Evolutionary conservation across 2,329 filamentous ascomycete genomes (phyloP), one percentile per base, ranked within the genome.

Genomic region (Fusarium robinianum): DNA sequence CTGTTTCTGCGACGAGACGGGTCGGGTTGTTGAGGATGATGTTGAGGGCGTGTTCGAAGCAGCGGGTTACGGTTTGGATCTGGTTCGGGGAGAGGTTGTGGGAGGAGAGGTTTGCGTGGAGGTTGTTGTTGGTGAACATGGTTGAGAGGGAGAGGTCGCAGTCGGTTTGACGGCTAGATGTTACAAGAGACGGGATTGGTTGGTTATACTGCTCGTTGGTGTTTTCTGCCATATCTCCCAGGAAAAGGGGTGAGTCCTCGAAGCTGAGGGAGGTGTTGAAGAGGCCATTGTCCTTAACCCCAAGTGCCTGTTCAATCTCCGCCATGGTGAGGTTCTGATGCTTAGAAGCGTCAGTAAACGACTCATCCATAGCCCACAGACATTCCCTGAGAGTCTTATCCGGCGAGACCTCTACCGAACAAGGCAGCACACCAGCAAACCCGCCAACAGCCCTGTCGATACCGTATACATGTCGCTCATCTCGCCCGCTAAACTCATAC

Each of bases 231-330:
- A n/a, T n/a, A n/a, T n/a, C n/a, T n/a, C n/a, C n/a, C n/a, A n/a
- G n/a, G n/a, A 33, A 40, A 50, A 35, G 12, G 31, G 21, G 2
- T 65, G 71, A 67, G 25, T 77, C 71, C 3, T 73, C 68, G 37
- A 76, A 77, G 4, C 71, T 73, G 4, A 80, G 51, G 35, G 70
- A 77, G 0, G 76, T 78, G 53, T 79, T 80, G 58, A 78, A 80
- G 3, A 80, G 62, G 1, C 59, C 63, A 21, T 68, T 63, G 4
- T 70, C 72, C 42, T 67, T 69, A 3, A 72, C 63, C 2, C 69
- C 66, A 14, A 79, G 63, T 2, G 67, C 69, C 43, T 80, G 73
- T 35, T 77, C 69, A 2, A 79, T 67, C 32, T 74, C 72, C 6
- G 69, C 63, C 40, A 77, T 60, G 1, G 73, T 71, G 6, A 77